Evolutionary conservation across 108 stramenopile species (phyloP).

Genomic region (Cyclostephanos tholiformis): DNA sequence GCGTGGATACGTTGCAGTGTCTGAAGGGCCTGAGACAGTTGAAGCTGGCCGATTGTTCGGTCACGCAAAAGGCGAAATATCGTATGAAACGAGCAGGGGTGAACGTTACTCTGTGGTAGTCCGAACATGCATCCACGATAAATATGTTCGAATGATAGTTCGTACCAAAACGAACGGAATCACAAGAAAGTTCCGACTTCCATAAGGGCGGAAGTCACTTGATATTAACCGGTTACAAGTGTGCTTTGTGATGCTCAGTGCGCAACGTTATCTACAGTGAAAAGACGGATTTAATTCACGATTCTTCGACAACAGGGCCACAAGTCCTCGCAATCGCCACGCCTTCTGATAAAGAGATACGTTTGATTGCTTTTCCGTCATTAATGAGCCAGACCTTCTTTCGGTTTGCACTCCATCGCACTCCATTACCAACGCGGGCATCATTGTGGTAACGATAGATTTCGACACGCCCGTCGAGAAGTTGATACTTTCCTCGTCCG

Average conservation of each 20-base stretch:
- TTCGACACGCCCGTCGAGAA: slow-evolving; percentile 58
- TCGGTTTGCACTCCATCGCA: slow-evolving; percentile 66
- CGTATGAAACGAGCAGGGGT: slow-evolving; percentile 27
- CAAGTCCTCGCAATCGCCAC: slow-evolving; percentile 34
- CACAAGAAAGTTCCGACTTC: too few species aligned
- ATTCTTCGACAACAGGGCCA: slow-evolving; percentile 36
- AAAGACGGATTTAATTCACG: slow-evolving; percentile 8
- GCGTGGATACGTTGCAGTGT: slow-evolving; percentile 29
- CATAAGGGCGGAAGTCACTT: too few species aligned
- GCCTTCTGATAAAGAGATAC: slow-evolving; percentile 34
- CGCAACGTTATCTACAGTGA: too few species aligned
- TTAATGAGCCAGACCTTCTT: slow-evolving; percentile 64
- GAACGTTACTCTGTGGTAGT: slow-evolving; percentile 24
- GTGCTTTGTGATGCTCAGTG: too few species aligned
- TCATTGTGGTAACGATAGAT: slow-evolving; percentile 62
- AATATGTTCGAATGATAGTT: too few species aligned
- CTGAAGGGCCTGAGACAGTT: slow-evolving; percentile 39
- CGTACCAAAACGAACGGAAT: too few species aligned
- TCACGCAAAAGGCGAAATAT: slow-evolving; percentile 39
- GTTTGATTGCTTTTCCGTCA: slow-evolving; percentile 33
- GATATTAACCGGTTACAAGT: too few species aligned
- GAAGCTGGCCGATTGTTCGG: slow-evolving; percentile 43
- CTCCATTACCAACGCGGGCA: slow-evolving; percentile 52
- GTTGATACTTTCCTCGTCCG: slow-evolving; percentile 67
- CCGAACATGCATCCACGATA: not conserved